Conservation (phyloP, 352 stramenopile genomes). For the Phytophthora pistaciae region DNA sequence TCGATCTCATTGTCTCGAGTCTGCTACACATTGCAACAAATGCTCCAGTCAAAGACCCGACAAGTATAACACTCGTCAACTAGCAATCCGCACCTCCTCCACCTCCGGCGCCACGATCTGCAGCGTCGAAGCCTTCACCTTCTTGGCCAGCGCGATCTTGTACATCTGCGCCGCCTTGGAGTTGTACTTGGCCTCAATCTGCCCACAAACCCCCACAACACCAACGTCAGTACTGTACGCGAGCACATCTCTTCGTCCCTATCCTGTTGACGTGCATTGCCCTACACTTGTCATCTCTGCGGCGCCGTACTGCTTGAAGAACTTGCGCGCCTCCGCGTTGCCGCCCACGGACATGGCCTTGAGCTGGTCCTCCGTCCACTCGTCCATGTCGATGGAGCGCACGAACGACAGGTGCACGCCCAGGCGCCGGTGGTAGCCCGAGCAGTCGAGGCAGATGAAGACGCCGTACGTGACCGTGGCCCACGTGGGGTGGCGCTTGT, state of each 20-base stretch:
- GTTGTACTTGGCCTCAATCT: conserved; percentile 94
- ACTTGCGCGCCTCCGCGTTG: conserved; percentile 94
- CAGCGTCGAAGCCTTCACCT: conserved; percentile 76
- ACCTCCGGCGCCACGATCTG: conserved; percentile 56
- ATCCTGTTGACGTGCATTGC: neutral
- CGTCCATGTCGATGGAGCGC: conserved; percentile 96
- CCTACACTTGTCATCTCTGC: conserved; percentile 87
- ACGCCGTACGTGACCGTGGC: conserved; percentile 96
- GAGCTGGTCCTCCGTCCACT: conserved; percentile 96
- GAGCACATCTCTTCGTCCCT: neutral
- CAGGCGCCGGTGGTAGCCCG: conserved; percentile 93
- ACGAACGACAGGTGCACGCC: conserved; percentile 96
- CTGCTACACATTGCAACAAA: conserved; percentile 27
- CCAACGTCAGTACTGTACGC: neutral
- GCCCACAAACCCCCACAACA: conserved; percentile 13
- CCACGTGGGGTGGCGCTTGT: conserved; percentile 96
- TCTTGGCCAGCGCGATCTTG: conserved; percentile 87
- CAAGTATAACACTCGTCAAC: too few relatives aligned
- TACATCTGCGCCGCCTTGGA: conserved; percentile 91
- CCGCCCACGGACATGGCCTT: conserved; percentile 93
- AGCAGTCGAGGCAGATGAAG: conserved; percentile 97
- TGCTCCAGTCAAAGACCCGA: neutral
- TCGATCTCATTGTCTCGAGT: conserved; percentile 58
- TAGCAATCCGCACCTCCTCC: conserved; percentile 35
- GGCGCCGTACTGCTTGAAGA: conserved; percentile 94